Evolutionary conservation across 1,284 basidiomycete species (phyloP).

Genomic region (Rhodotorula mucilaginosa): DNA sequence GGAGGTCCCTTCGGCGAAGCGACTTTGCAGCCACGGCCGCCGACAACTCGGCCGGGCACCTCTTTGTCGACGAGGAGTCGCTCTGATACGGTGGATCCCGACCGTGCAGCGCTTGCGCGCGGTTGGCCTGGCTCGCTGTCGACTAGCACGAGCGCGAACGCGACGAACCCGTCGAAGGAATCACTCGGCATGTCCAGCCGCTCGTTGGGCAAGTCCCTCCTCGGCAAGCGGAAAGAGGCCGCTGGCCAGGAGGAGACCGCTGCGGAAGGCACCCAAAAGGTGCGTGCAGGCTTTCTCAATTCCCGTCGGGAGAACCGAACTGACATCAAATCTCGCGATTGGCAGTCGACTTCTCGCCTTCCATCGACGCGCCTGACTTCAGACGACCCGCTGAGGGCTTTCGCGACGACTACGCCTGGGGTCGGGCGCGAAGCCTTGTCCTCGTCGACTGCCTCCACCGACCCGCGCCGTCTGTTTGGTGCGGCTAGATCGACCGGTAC

Average conservation of each 20-base stretch:
- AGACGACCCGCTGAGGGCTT: background rate
- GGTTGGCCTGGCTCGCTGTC: too few species aligned
- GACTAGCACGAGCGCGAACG: too few species aligned
- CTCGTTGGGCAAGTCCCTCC: constrained; percentile 3
- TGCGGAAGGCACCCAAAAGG: background rate
- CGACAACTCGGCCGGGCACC: constrained; percentile 8
- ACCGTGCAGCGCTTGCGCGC: background rate
- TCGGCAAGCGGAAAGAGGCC: background rate
- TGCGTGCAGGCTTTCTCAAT: background rate
- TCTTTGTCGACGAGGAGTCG: constrained; percentile 23
- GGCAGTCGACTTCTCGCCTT: background rate
- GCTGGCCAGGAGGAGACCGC: background rate
- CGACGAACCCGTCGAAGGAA: background rate
- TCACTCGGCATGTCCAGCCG: constrained; percentile 8
- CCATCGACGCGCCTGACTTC: constrained; percentile 1
- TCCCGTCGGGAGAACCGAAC: background rate
- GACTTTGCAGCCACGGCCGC: background rate
- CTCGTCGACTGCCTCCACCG: constrained; percentile 3
- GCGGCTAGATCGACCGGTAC: background rate
- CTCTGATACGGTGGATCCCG: background rate
- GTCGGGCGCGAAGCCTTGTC: constrained; percentile 16
- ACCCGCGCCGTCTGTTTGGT: constrained; percentile 5
- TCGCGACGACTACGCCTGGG: constrained; percentile 16
- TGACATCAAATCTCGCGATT: background rate
- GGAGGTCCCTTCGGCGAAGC: background rate